phyloP scores from a whole-genome alignment of 805 yeast species.

The Naumovozyma dairenensis region DNA sequence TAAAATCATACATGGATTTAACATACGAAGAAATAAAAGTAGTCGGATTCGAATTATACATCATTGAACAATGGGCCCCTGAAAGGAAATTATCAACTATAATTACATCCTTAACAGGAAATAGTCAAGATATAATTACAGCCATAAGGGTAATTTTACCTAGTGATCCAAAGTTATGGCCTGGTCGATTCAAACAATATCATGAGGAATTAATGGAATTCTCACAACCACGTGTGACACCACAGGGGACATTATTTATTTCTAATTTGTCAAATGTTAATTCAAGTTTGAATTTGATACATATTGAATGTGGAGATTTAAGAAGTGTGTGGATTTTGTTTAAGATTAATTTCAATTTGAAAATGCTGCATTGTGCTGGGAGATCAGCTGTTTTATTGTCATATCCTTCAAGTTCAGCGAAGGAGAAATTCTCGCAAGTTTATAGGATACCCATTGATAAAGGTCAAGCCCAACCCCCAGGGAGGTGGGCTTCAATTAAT shows the following conservation, averaged over 20 bases:
- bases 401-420: slow-evolving; percentile 67
- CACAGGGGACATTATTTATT: slow-evolving; percentile 56
- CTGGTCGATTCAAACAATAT: slow-evolving; percentile 42
- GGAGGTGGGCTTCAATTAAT: no score
- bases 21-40: slow-evolving; percentile 39
- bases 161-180: slow-evolving; percentile 28
- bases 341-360: slow-evolving; percentile 65
- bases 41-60: slow-evolving; percentile 75
- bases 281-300: slow-evolving; percentile 59
- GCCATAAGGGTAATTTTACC: slow-evolving; percentile 53
- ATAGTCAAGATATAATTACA: slow-evolving; percentile 47
- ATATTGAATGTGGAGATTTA: slow-evolving; percentile 53
- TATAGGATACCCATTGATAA: slow-evolving; percentile 49
- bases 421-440: slow-evolving; percentile 71
- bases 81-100: slow-evolving; percentile 60
- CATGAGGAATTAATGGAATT: slow-evolving; percentile 54
- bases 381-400: slow-evolving; percentile 65
- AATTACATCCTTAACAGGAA: slow-evolving; percentile 85
- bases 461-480: no score
- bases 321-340: slow-evolving; percentile 46
- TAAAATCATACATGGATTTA: slow-evolving; percentile 35
- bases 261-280: slow-evolving; percentile 79
- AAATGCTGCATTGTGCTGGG: slow-evolving; percentile 75
- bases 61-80: slow-evolving; percentile 92
- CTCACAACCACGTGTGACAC: slow-evolving; percentile 55